Conservation (phyloP, 768 basidiomycete genomes). For the Tricholoma terreum region DNA sequence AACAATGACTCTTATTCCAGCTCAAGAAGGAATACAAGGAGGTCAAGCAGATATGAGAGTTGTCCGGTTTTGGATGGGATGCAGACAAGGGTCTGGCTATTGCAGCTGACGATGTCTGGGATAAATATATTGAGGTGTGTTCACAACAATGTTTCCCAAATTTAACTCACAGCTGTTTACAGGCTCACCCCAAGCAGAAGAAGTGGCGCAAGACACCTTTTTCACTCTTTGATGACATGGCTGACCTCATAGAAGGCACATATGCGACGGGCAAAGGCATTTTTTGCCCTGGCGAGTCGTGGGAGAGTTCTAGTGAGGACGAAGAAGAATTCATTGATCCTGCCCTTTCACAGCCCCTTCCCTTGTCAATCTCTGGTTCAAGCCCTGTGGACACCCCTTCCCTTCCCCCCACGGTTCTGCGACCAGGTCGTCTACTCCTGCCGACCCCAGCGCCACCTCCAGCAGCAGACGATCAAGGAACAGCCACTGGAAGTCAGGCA, state of each 20-base stretch:
- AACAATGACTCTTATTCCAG: slow-evolving; percentile 13
- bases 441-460: background rate
- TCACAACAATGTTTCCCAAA: slow-evolving; percentile 1
- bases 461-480: background rate
- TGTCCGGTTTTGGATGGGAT: slow-evolving; percentile 30
- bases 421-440: background rate
- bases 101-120: slow-evolving; percentile 27
- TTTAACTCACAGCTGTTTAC: background rate
- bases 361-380: background rate
- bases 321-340: slow-evolving; percentile 2
- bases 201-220: slow-evolving; percentile 22
- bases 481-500: slow-evolving; percentile 7
- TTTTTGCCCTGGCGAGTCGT: background rate
- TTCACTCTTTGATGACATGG: slow-evolving; percentile 11
- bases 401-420: background rate
- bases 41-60: slow-evolving; percentile 19
- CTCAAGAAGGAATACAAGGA: slow-evolving; percentile 20
- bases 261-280: slow-evolving; percentile 6
- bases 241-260: slow-evolving; percentile 7
- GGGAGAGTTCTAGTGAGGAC: background rate
- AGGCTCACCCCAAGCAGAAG: slow-evolving; percentile 9
- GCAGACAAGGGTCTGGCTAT: slow-evolving; percentile 19
- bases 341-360: background rate
- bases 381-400: background rate
- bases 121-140: slow-evolving; percentile 13